Base-by-base conservation (phyloP, 768 basidiomycete genomes). In the Trametes coccinea region DNA sequence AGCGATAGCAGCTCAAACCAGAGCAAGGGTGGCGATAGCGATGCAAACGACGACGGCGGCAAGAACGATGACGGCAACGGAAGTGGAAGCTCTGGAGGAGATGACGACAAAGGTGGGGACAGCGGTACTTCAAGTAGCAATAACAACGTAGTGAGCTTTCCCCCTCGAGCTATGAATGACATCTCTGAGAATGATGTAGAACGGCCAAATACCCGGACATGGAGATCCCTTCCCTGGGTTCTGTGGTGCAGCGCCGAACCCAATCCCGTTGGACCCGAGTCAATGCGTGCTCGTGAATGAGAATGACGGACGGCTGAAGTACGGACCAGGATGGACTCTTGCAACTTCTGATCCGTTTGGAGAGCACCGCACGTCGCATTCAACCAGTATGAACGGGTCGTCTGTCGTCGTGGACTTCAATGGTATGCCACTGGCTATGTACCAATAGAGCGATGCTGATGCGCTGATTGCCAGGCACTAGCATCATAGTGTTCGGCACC, bases 401-500 rank as follows among this genome's bases (percentile, higher is more conserved):
- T 33, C 17, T 4, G 60, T 56, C 7, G 33, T 34, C 0, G 37
- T 62, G 3, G 22, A 48, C 2, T 62, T 56, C 27, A 37, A 49
- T 22, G 55, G 60, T 62, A 13, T 27, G 60, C 30, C 8, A 3
- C 8, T 4, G 1, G 16, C 34, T 37, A 11, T 11, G 6, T 37
- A 0, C 34, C 6, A 37, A 37, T 37, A 6, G 13, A 48, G 7
- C 55, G 3, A 9, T 56, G n/a, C n/a, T 14, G n/a, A n/a, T 9
- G 7, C 43, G 22, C 29, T 29, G 8, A 16, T 14, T 22, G 22
- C n/a, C 48, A 83, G 81, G 80, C n/a, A 78, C 75, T n/a, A 76
- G 74, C 27, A 76, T 83, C 14, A 70, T 75, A 2, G 77, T 82
- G 6, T 77, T 79, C 53, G 82, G 82, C 0, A 78, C 77, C 6